Conservation (phyloP, 345 rosid species). For the Hibiscus trionum region DNA sequence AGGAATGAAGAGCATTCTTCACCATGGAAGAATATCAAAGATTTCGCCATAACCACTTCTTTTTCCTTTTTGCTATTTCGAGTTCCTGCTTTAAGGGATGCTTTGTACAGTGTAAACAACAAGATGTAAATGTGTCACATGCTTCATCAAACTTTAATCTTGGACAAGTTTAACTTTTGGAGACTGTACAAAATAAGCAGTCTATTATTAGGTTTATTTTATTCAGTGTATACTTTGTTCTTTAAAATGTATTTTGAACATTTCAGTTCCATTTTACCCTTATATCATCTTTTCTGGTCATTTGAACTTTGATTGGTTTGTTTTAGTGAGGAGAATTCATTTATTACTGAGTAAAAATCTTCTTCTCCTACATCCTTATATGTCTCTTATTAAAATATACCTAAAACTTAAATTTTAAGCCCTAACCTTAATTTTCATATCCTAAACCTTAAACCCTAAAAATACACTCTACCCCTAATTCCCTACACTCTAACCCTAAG, state of each 20-base stretch:
- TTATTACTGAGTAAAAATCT: too few species aligned
- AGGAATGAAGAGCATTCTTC: background rate
- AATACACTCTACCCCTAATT: too few species aligned
- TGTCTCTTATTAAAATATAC: too few species aligned
- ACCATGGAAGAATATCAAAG: background rate
- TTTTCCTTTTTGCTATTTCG: background rate
- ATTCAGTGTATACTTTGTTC: background rate
- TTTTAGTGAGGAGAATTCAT: too few species aligned
- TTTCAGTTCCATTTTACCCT: background rate
- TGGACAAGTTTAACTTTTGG: background rate
- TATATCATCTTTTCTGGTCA: too few species aligned
- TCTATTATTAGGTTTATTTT: background rate
- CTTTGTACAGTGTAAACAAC: conserved; percentile 9
- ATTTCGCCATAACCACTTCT: background rate
- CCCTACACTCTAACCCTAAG: too few species aligned
- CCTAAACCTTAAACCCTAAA: too few species aligned
- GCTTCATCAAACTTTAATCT: conserved; percentile 7
- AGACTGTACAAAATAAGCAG: conserved; percentile 3
- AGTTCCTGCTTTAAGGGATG: background rate
- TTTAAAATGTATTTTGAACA: background rate
- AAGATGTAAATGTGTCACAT: conserved; percentile 2
- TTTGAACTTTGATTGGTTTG: too few species aligned
- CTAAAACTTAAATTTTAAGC: too few species aligned
- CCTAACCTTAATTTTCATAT: too few species aligned
- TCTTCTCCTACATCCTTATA: too few species aligned